These are phyloP conservation scores for Plasmodium relictum DNA, from an alignment of 169 alveolate species.

Conservation along the genomic window DNA sequence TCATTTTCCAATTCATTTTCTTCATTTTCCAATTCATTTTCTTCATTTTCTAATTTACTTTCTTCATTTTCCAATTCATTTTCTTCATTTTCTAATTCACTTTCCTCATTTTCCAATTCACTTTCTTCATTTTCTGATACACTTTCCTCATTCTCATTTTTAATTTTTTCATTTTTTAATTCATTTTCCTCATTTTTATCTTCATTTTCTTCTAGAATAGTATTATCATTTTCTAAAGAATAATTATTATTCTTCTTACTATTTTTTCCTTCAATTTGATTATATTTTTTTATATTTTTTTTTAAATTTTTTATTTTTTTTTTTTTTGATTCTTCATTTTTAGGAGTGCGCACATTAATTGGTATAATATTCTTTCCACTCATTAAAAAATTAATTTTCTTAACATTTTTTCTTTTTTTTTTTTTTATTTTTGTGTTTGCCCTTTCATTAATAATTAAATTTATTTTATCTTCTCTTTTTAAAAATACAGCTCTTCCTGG, in stretches of 20 bases:
- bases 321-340: conserved; percentile 5
- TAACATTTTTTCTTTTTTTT: conserved; percentile 17
- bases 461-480: conserved; percentile 71
- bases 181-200: neutral
- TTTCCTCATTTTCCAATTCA: neutral
- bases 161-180: conserved; percentile 7
- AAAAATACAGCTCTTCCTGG: conserved; percentile 82
- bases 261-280: neutral
- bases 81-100: neutral
- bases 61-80: conserved; percentile 2
- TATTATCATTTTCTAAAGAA: neutral
- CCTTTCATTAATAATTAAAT: conserved; percentile 25
- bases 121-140: neutral
- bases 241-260: neutral
- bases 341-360: conserved; percentile 11
- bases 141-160: conserved; percentile 10
- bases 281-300: neutral
- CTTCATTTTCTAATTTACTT: conserved; percentile 12
- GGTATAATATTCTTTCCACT: conserved; percentile 67
- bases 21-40: neutral
- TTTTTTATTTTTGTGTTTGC: neutral
- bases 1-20: neutral
- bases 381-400: conserved; percentile 49
- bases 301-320: conserved; percentile 4
- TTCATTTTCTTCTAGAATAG: neutral